Evolutionary conservation across 257 asterid genomes (phyloP), one percentile per base, ranked within the genome.

Genomic region (Plantago major): DNA sequence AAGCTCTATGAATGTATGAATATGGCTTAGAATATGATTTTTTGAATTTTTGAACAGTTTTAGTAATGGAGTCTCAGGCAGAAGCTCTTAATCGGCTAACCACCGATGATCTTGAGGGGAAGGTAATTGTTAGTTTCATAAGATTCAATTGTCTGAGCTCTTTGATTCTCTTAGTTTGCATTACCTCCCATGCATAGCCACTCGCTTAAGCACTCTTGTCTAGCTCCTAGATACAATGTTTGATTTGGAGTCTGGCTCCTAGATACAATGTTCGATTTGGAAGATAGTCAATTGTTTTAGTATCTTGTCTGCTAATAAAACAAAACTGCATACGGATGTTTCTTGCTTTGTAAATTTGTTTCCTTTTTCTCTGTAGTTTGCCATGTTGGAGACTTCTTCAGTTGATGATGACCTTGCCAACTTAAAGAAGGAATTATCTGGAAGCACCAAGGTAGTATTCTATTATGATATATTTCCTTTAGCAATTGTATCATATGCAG

Each of bases 21-120:
- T n/a, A n/a, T n/a, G n/a, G n/a, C n/a, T n/a, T n/a, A n/a, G n/a
- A n/a, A n/a, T n/a, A n/a, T n/a, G n/a, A n/a, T n/a, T n/a, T n/a
- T n/a, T n/a, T n/a, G n/a, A n/a, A n/a, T n/a, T n/a, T n/a, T 70
- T 60, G 44, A 64, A 52, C 82, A 92, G 99, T 92, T 62, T n/a
- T 92, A 85, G 81, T 88, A 9, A 81, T 92, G 99, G 99, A 92
- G 72, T 85, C 96, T 66, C 97, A 92, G 73, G 89, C 99, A 6
- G 99, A 92, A 16, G 96, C 96, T 43, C 85, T 89, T 52, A 82
- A 79, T 74, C 94, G 89, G 80, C 82, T 92, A 22, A 63, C 82
- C 37, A 60, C 79, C 57, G 99, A 92, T 68, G 99, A 92, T 69
- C 99, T 92, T 71, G 99, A 89, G 64, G 97, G 96, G 73, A 80